Conservation (phyloP, 495 filamentous ascomycete genomes). For the Penicillium herquei region DNA sequence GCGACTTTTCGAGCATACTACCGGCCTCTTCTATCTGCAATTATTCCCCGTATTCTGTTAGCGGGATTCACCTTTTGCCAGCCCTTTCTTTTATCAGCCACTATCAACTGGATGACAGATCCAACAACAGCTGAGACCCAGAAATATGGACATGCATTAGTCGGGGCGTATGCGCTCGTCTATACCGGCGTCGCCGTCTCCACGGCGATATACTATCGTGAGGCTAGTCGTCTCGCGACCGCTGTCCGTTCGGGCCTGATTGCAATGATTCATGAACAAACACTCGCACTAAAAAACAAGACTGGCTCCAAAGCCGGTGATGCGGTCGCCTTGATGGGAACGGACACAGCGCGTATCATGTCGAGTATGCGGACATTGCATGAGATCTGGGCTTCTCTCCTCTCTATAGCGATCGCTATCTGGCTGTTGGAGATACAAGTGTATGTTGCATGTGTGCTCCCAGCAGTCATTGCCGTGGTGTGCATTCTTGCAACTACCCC, state of each 20-base stretch:
- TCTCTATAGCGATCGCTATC: slow-evolving; percentile 54
- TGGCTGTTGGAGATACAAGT: slow-evolving; percentile 51
- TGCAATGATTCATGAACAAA: slow-evolving; percentile 26
- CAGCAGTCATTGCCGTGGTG: slow-evolving; percentile 35
- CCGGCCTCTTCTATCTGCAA: slow-evolving; percentile 34
- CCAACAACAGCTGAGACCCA: slow-evolving; percentile 21
- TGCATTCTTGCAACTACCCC: neutral
- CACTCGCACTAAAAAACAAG: slow-evolving; percentile 21
- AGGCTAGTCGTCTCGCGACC: slow-evolving; percentile 46
- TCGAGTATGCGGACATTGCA: slow-evolving; percentile 36
- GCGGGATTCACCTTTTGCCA: slow-evolving; percentile 58
- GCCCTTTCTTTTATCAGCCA: slow-evolving; percentile 55
- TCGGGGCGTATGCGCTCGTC: slow-evolving; percentile 54
- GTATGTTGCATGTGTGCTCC: slow-evolving; percentile 41
- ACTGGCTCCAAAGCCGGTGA: slow-evolving; percentile 25
- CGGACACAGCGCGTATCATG: slow-evolving; percentile 46
- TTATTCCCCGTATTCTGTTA: slow-evolving; percentile 47
- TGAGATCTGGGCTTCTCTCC: slow-evolving; percentile 48
- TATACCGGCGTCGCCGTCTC: slow-evolving; percentile 55
- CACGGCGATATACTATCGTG: slow-evolving; percentile 50
- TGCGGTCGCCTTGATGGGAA: slow-evolving; percentile 51
- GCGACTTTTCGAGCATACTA: slow-evolving; percentile 20
- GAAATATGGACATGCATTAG: slow-evolving; percentile 53
- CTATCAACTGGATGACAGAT: slow-evolving; percentile 33
- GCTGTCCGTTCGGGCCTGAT: slow-evolving; percentile 52